Percentiles rank a stretch among this genome's conserved stretches.
phyloP scores from a whole-genome alignment of 202 grass and related monocot species.

The Zoysia matrella region DNA sequence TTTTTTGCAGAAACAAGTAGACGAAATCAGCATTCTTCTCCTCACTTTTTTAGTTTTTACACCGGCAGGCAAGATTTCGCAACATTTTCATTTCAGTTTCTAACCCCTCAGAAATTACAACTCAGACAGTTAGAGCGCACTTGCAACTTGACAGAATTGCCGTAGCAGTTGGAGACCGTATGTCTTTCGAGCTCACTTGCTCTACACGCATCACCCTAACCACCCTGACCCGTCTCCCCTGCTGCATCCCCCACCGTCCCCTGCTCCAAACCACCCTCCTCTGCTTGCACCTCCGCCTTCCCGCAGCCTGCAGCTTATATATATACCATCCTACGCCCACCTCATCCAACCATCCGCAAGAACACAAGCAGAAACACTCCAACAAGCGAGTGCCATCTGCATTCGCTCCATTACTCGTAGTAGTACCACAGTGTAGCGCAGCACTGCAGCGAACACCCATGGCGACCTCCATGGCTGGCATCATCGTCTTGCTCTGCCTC shows the following conservation, averaged over 20 bases:
- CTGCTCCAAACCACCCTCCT: slow-evolving; percentile 22
- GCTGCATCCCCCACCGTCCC: slow-evolving; percentile 33
- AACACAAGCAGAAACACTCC: slow-evolving; percentile 22
- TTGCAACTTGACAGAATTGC: slow-evolving; percentile 13
- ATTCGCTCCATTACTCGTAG: slow-evolving; percentile 19
- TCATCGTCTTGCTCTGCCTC: slow-evolving; percentile 53
- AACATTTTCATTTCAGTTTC: slow-evolving; percentile 19
- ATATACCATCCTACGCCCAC: slow-evolving; percentile 52
- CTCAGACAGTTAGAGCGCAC: not conserved
- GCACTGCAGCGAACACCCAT: slow-evolving; percentile 45
- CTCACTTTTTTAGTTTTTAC: no score
- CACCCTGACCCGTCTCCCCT: slow-evolving; percentile 37
- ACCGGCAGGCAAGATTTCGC: no score
- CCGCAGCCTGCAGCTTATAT: slow-evolving; percentile 39
- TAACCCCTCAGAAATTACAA: not conserved
- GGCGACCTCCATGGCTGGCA: slow-evolving; percentile 50
- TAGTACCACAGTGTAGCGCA: not conserved
- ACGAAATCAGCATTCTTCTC: no score
- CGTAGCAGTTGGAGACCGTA: slow-evolving; percentile 29
- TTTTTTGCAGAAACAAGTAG: no score
- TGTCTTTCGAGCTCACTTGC: slow-evolving; percentile 33
- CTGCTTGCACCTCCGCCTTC: slow-evolving; percentile 7
- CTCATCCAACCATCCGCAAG: slow-evolving; percentile 38
- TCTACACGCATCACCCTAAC: slow-evolving; percentile 51
- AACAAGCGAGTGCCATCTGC: slow-evolving; percentile 5